Percentiles rank a stretch among this genome's conserved stretches.
Evolutionary conservation across 2,329 filamentous ascomycete genomes (phyloP).

Genomic region (Colletotrichum sp.): DNA sequence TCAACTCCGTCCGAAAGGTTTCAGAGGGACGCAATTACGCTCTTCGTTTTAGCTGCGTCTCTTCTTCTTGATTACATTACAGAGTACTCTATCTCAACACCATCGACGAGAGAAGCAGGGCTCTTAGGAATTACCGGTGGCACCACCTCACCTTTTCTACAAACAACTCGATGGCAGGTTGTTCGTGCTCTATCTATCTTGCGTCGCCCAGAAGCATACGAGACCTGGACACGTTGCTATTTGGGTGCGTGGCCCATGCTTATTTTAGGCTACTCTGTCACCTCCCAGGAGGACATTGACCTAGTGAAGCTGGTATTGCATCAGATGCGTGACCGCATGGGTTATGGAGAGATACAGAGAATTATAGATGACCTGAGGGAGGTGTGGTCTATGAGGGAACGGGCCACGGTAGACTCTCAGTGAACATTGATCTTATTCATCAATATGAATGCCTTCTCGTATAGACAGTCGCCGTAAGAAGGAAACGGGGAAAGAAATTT

Average conservation of each 20-base stretch:
- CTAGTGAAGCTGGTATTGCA: background rate
- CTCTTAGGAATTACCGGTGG: background rate
- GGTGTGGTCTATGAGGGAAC: background rate
- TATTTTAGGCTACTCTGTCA: background rate
- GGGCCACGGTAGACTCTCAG: background rate
- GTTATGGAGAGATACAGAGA: background rate
- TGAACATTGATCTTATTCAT: background rate
- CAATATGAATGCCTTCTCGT: background rate
- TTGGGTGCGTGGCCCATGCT: background rate
- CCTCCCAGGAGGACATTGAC: background rate
- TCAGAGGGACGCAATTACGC: background rate
- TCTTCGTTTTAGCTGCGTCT: background rate
- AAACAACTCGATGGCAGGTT: background rate
- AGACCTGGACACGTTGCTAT: background rate
- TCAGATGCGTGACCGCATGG: background rate
- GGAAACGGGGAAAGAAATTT: too few relatives aligned
- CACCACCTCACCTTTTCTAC: too few relatives aligned
- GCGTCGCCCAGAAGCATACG: background rate
- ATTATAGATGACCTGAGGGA: background rate
- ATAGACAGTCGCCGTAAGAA: background rate
- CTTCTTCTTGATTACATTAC: background rate
- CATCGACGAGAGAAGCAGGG: background rate
- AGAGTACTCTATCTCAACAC: background rate
- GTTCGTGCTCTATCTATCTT: background rate
- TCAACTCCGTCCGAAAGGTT: background rate